phyloP scores from a whole-genome alignment of 108 stramenopile genomes.

The Aurantiochytrium sp. region DNA sequence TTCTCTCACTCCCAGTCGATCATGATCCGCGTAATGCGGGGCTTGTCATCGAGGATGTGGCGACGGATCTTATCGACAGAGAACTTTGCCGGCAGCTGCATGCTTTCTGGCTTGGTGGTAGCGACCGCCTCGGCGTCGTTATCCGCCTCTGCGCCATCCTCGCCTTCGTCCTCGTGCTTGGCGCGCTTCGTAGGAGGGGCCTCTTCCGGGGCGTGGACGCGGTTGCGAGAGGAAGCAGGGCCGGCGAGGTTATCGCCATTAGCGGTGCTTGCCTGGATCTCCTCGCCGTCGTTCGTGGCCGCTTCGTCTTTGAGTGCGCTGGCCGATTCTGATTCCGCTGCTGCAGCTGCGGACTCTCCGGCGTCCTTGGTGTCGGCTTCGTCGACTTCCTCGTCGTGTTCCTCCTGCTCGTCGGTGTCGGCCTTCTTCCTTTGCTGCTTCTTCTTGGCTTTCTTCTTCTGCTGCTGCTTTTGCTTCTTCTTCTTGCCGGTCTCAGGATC shows the following conservation, averaged over 20 bases:
- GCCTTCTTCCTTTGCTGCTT: background rate
- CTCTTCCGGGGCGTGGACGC: background rate
- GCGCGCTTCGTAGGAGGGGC: background rate
- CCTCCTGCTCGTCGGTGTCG: background rate
- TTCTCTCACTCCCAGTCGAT: slow-evolving; percentile 59
- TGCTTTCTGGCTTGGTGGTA: background rate
- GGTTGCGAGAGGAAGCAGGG: background rate
- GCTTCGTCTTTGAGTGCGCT: too few species aligned
- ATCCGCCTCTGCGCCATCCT: background rate
- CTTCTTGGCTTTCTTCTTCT: too few species aligned
- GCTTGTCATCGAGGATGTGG: slow-evolving; percentile 59
- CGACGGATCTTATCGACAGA: slow-evolving; percentile 36
- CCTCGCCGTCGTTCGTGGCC: too few species aligned
- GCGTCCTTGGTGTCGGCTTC: too few species aligned
- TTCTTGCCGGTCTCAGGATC: too few species aligned
- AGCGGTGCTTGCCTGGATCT: too few species aligned
- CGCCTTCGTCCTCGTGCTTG: background rate
- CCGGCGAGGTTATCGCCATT: too few species aligned
- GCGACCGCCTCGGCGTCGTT: background rate
- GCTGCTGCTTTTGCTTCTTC: too few species aligned
- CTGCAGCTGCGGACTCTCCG: too few species aligned
- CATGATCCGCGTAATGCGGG: slow-evolving; percentile 58
- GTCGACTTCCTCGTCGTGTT: background rate
- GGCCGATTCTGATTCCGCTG: too few species aligned
- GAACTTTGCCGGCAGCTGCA: slow-evolving; percentile 1